phyloP scores from a whole-genome alignment of 805 yeast genomes.

The Komagataella populi region DNA sequence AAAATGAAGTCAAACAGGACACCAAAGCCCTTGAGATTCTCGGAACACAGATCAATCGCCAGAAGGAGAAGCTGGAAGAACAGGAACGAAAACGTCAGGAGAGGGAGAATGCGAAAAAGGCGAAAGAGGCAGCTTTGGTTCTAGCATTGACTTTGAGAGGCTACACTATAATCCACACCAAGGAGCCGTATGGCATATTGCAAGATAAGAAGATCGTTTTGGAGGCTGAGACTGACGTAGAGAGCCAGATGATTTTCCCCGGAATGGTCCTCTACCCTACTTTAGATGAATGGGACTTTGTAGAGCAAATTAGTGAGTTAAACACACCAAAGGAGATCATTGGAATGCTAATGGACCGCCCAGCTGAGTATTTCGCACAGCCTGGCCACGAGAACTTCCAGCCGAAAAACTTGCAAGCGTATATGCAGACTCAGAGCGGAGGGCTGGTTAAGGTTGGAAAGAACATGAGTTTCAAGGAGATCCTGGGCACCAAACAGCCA shows the following conservation, averaged over 20 bases:
- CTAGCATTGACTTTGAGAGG: constrained; percentile 53
- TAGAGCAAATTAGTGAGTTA: constrained; percentile 63
- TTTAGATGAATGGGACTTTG: constrained; percentile 69
- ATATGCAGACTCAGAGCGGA: constrained; percentile 71
- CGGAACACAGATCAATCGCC: background rate
- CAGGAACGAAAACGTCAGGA: constrained; percentile 17
- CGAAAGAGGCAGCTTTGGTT: constrained; percentile 28
- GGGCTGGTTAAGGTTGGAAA: constrained; percentile 81
- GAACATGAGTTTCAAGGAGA: constrained; percentile 51
- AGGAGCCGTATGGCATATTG: constrained; percentile 42
- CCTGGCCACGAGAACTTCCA: constrained; percentile 50
- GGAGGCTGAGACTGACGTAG: constrained; percentile 54
- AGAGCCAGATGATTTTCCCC: constrained; percentile 73
- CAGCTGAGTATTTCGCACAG: constrained; percentile 53
- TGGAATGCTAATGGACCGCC: constrained; percentile 47
- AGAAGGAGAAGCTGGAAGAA: constrained; percentile 22
- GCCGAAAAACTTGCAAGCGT: constrained; percentile 49
- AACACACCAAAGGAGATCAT: constrained; percentile 53
- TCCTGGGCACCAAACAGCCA: constrained; percentile 48
- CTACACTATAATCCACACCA: constrained; percentile 32
- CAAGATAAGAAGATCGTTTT: constrained; percentile 38
- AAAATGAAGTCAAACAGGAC: constrained; percentile 29
- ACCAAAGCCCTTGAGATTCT: constrained; percentile 25
- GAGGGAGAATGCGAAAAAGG: constrained; percentile 24
- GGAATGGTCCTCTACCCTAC: constrained; percentile 74